These are phyloP conservation scores for Eimeria mitis DNA, from an alignment of 169 alveolate species.

Conservation along the genomic window DNA sequence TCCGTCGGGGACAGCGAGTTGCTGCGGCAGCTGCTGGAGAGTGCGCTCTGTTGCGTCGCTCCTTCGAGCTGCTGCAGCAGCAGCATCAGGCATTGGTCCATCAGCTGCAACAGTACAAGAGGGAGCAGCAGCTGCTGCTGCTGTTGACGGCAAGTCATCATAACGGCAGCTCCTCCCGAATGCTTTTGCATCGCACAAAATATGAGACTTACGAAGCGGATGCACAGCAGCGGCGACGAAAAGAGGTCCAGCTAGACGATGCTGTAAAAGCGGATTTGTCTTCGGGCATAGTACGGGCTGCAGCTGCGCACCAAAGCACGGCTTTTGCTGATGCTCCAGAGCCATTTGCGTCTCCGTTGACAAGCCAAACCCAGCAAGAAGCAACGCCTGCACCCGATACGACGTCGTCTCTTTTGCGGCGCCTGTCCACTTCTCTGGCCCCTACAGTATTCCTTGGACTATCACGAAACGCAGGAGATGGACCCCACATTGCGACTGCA, in stretches of 20 bases:
- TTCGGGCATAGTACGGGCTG: background rate
- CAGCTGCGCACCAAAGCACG: background rate
- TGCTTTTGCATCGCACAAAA: slow-evolving; percentile 12
- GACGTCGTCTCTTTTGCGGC: slow-evolving; percentile 59
- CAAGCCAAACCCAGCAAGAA: background rate
- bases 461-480: slow-evolving; percentile 20
- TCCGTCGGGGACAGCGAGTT: slow-evolving; percentile 47
- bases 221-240: slow-evolving; percentile 23
- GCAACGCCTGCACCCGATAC: background rate
- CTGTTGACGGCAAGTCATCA: slow-evolving; percentile 51
- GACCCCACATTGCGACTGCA: background rate
- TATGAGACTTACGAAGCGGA: background rate
- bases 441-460: slow-evolving; percentile 46
- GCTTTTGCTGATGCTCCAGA: background rate
- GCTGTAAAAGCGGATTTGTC: background rate
- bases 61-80: slow-evolving; percentile 54
- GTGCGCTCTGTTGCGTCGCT: slow-evolving; percentile 55
- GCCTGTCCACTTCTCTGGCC: slow-evolving; percentile 49
- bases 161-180: slow-evolving; percentile 11
- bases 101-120: slow-evolving; percentile 34
- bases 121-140: slow-evolving; percentile 76
- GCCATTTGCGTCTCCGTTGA: background rate
- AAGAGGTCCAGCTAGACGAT: background rate
- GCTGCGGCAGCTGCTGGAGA: slow-evolving; percentile 76
- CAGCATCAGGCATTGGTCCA: slow-evolving; percentile 32